Base-by-base conservation (phyloP, 73 alveolate genomes). In the Durusdinium trenchii region DNA sequence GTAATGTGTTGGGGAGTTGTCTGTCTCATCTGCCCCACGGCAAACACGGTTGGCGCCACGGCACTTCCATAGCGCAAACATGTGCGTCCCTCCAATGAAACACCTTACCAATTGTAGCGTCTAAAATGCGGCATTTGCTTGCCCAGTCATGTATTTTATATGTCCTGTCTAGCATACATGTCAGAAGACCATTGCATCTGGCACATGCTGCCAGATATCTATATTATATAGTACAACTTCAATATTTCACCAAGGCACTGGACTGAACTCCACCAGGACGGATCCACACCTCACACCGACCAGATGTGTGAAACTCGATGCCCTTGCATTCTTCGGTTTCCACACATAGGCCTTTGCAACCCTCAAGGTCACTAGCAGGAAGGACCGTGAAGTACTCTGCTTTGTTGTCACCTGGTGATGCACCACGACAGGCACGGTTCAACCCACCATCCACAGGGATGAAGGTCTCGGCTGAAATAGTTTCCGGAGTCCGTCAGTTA, bases 381-480 rank as follows among this genome's bases (percentile, higher is more conserved):
- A 4, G 78, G 28, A 84, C 57, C 6, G 52, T 54, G 78, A 84
- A 84, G 76, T 84, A 84, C 9, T 38, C 45, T 36, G 20, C 78
- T 38, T 50, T 9, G 78, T 84, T 84, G 94, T 84, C 94, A 20
- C 57, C 76, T 45, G 94, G 32, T 12, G 75, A 38, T 18, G 94
- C 94, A 26, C 94, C 94, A 28, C 94, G 94, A 40, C 94, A 85
- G 23, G 94, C 94, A 9, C 94, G 94, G 35, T 54, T 50, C 60
- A 54, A 51, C 32, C 94, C 94, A 40, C 94, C 94, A 48, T 85
- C 94, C 57, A 85, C 94, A 16, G 94, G 94, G 38, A 51, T 52
- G 60, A 51, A 85, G 51, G 73, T 57, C 76, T 85, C 79, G 1
- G 52, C 61, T 3, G 26, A 30, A 61, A 28, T 45, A 9, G 10